These are phyloP conservation scores for Nannizzia gypsea DNA, from an alignment of 2,329 filamentous ascomycete species.

Conservation along the genomic window DNA sequence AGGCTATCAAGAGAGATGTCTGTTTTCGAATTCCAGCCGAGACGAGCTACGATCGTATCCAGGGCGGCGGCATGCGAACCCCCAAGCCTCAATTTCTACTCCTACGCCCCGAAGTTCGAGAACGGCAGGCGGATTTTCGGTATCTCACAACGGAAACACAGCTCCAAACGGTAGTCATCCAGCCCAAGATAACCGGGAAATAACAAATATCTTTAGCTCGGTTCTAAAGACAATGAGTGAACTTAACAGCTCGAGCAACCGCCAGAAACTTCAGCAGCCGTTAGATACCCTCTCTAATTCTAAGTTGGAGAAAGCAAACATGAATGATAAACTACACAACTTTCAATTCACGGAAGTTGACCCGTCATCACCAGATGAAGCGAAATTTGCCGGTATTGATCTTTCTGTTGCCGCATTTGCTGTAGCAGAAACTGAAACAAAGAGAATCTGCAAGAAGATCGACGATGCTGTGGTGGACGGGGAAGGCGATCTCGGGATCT, in stretches of 20 bases:
- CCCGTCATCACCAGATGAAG: slow-evolving; percentile 1
- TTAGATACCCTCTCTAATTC: not conserved
- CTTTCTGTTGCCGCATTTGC: slow-evolving; percentile 4
- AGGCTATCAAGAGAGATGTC: slow-evolving; percentile 4
- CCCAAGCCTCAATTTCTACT: not conserved
- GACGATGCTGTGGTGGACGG: slow-evolving; percentile 19
- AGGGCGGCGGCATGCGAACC: not conserved
- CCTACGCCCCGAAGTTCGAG: not conserved
- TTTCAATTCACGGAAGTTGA: slow-evolving; percentile 1
- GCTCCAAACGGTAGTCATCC: not conserved
- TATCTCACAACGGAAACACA: not conserved
- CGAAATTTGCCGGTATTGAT: slow-evolving; percentile 7
- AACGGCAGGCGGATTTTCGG: not conserved
- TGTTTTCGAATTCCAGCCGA: slow-evolving; percentile 13
- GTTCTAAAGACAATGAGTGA: slow-evolving; percentile 4
- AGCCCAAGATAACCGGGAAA: slow-evolving; percentile 2
- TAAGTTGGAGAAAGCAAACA: not conserved
- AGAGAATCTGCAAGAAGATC: slow-evolving; percentile 24
- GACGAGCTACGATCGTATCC: not conserved
- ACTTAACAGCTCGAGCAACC: not conserved
- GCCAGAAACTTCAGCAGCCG: not conserved
- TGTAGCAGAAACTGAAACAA: slow-evolving; percentile 22
- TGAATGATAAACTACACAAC: not conserved
- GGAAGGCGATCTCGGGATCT: slow-evolving; percentile 27
- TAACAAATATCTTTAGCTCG: slow-evolving; percentile 10